Base-by-base conservation (phyloP, 176 grass and related monocot genomes). In the Microstegium vimineum region DNA sequence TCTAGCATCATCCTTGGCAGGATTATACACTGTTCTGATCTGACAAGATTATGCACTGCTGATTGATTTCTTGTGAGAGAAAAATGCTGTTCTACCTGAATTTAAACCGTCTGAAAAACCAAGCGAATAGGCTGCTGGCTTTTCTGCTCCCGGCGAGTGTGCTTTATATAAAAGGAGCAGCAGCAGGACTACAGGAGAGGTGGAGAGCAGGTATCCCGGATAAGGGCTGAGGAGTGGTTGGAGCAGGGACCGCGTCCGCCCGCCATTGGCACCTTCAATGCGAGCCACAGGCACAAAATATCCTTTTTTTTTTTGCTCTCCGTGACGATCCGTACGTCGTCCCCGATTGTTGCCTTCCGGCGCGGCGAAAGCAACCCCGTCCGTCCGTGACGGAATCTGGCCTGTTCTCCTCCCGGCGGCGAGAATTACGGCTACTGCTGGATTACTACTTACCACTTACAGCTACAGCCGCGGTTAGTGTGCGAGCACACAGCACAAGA, bases 141-240 rank as follows among this genome's bases (percentile, higher is more conserved):
- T 5, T 61, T 5, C 22, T 52, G 18, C 51, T 33, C 13, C 15
- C 41, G 67, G 42, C 3, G 41, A 56, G 33, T 15, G 59, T 27
- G 36, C 6, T n/a, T 47, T 88, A 80, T 84, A 85, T 62, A 89
- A 23, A 23, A 15, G 32, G 64, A 61, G 51, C 5, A 22, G 22
- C n/a, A 8, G 32, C 2, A 43, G 51, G 2, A n/a, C n/a, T n/a
- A 23, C 13, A 2, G 23, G 38, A 16, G 23, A 13, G 69, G 41
- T 20, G 37, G 60, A 16, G 23, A 13, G 69, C 69, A 31, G 37
- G 60, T 40, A 22, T 2, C n/a, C 22, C 25, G 82, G 82, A 81
- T 81, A 81, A 89, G 76, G 82, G 62, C n/a, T 17, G 40, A 69
- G 71, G 71, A 85, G 71, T 85, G 77, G 87, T 81, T 89, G 71